A percentile compares a stretch with the other conserved stretches of the same genome.
Evolutionary conservation across 108 stramenopile genomes (phyloP).

Genomic region (Seminavis robusta): DNA sequence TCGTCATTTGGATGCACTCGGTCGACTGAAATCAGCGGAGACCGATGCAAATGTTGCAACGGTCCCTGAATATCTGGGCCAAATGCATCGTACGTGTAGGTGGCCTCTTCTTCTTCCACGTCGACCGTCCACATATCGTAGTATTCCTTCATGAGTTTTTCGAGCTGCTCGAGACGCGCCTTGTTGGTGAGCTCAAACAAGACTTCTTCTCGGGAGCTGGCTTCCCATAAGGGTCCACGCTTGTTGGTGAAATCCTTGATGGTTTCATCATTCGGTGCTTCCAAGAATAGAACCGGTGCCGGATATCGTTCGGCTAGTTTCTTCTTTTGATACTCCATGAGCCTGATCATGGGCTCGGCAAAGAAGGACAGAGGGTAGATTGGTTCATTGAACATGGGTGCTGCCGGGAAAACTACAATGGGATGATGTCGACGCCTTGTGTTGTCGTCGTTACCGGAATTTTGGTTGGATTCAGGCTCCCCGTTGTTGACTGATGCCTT

Average conservation of each 20-base stretch:
- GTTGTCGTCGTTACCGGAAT: not conserved
- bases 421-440: slow-evolving; percentile 5
- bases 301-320: slow-evolving; percentile 42
- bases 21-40: slow-evolving; percentile 38
- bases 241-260: slow-evolving; percentile 37
- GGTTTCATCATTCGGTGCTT: slow-evolving; percentile 31
- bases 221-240: slow-evolving; percentile 24
- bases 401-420: slow-evolving; percentile 61
- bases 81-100: not conserved
- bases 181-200: slow-evolving; percentile 41
- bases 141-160: slow-evolving; percentile 45
- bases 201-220: slow-evolving; percentile 25
- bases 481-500: not conserved
- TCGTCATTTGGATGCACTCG: slow-evolving; percentile 63
- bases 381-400: slow-evolving; percentile 39
- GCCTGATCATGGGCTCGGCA: slow-evolving; percentile 34
- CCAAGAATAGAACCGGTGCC: slow-evolving; percentile 48
- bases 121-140: slow-evolving; percentile 13
- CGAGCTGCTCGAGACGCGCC: slow-evolving; percentile 29
- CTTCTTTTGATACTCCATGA: slow-evolving; percentile 54
- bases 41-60: not conserved
- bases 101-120: slow-evolving; percentile 13
- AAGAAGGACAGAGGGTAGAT: slow-evolving; percentile 59
- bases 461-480: not conserved
- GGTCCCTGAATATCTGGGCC: not conserved